phyloP scores from a whole-genome alignment of 1,139 yeast genomes.

The Candida buenavistaensis region DNA sequence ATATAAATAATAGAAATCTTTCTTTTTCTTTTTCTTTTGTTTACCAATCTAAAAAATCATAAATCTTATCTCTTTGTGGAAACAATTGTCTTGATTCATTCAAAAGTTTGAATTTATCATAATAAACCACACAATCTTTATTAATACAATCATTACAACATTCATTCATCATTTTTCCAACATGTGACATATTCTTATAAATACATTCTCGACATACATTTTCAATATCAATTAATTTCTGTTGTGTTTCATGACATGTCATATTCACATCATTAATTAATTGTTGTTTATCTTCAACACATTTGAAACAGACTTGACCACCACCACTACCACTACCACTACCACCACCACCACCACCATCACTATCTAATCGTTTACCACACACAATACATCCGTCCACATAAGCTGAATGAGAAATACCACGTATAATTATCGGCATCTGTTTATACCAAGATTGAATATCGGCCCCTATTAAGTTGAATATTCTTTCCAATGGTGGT shows the following conservation, averaged over 20 bases:
- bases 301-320: slow-evolving; percentile 22
- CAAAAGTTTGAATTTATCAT: slow-evolving; percentile 13
- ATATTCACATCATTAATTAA: slow-evolving; percentile 20
- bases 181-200: slow-evolving; percentile 16
- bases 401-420: slow-evolving; percentile 4
- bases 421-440: slow-evolving; percentile 44
- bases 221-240: slow-evolving; percentile 15
- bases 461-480: slow-evolving; percentile 81
- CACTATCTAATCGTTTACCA: slow-evolving; percentile 17
- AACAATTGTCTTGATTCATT: slow-evolving; percentile 12
- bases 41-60: slow-evolving; percentile 15
- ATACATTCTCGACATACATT: slow-evolving; percentile 29
- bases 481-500: slow-evolving; percentile 86
- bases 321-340: no score
- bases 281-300: slow-evolving; percentile 21
- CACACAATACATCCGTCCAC: slow-evolving; percentile 27
- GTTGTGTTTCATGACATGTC: slow-evolving; percentile 17
- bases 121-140: slow-evolving; percentile 28
- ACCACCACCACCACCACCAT: no score
- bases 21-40: no score
- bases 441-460: slow-evolving; percentile 76
- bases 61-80: slow-evolving; percentile 10
- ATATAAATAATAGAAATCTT: no score
- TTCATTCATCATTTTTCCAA: slow-evolving; percentile 16
- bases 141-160: slow-evolving; percentile 27